phyloP scores from a whole-genome alignment of 2,329 filamentous ascomycete species.

The Uncinocarpus reesii region DNA sequence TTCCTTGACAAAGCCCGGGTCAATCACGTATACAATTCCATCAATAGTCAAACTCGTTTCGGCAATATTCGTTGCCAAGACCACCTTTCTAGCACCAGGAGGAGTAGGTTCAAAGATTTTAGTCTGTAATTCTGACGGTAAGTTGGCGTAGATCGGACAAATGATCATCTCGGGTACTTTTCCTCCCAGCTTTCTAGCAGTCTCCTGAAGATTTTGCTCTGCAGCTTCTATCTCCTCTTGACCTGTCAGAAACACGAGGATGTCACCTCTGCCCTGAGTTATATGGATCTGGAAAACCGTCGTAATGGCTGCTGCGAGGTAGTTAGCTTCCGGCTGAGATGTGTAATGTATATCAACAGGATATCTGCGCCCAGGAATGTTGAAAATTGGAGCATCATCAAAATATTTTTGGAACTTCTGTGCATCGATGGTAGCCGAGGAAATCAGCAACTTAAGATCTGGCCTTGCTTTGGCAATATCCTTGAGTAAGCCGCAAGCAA shows the following conservation, averaged over 20 bases:
- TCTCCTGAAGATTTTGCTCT: constrained; percentile 73
- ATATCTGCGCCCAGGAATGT: constrained; percentile 79
- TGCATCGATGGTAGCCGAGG: constrained; percentile 88
- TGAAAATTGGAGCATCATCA: constrained; percentile 85
- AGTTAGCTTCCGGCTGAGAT: constrained; percentile 83
- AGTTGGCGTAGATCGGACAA: constrained; percentile 85
- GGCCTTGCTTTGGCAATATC: constrained; percentile 73
- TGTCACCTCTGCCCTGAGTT: constrained; percentile 73
- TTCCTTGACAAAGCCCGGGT: constrained; percentile 90
- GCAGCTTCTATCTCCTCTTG: constrained; percentile 93
- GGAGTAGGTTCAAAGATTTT: constrained; percentile 95
- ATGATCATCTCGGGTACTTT: constrained; percentile 80
- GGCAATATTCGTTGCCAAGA: constrained; percentile 92
- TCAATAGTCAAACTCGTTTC: constrained; percentile 94
- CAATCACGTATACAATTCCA: constrained; percentile 91
- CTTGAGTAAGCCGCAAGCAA: constrained; percentile 77
- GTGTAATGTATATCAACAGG: constrained; percentile 90
- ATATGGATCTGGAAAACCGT: constrained; percentile 94
- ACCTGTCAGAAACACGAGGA: constrained; percentile 87
- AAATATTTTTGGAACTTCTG: constrained; percentile 88
- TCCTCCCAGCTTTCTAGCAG: constrained; percentile 71
- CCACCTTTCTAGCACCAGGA: constrained; percentile 73
- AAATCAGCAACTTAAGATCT: constrained; percentile 83
- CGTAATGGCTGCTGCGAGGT: constrained; percentile 79
- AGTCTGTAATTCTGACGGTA: constrained; percentile 79